These are phyloP conservation scores for Solanum chmielewskii DNA, from an alignment of 257 asterid genomes.

Conservation along the genomic window DNA sequence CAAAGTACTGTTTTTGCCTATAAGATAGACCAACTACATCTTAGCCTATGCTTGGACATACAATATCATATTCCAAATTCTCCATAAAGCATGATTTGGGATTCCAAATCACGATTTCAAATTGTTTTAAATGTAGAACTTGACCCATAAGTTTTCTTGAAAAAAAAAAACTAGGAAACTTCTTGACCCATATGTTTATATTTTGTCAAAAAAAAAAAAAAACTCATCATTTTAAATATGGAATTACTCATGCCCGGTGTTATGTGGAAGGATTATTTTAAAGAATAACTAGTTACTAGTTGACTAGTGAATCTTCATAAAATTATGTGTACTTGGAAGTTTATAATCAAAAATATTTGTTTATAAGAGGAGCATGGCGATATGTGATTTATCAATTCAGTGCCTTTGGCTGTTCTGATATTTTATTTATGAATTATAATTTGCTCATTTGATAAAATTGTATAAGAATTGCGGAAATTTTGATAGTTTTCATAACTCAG, in stretches of 20 bases:
- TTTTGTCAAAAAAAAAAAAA: not conserved
- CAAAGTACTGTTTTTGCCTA: conserved; percentile 88
- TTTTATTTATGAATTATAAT: not conserved
- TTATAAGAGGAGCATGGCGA: not conserved
- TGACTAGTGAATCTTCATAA: not conserved
- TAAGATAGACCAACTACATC: conserved; percentile 1
- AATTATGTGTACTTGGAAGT: not conserved
- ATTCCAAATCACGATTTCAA: not conserved
- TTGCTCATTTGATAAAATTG: not conserved
- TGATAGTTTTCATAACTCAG: not conserved
- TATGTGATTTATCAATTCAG: not conserved
- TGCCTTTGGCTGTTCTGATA: not conserved
- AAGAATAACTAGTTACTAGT: not conserved
- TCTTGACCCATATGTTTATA: not conserved
- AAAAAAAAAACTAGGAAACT: not conserved
- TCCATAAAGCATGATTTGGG: not conserved
- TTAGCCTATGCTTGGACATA: not conserved
- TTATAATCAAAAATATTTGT: too few relatives aligned
- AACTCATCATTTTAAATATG: not conserved
- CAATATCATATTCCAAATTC: not conserved
- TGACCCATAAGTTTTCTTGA: not conserved
- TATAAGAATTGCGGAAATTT: not conserved
- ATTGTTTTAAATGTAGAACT: not conserved
- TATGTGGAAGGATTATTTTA: not conserved
- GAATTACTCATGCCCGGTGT: not conserved